Conservation (phyloP, 2,329 filamentous ascomycete species). For the Aspergillus sergii region DNA sequence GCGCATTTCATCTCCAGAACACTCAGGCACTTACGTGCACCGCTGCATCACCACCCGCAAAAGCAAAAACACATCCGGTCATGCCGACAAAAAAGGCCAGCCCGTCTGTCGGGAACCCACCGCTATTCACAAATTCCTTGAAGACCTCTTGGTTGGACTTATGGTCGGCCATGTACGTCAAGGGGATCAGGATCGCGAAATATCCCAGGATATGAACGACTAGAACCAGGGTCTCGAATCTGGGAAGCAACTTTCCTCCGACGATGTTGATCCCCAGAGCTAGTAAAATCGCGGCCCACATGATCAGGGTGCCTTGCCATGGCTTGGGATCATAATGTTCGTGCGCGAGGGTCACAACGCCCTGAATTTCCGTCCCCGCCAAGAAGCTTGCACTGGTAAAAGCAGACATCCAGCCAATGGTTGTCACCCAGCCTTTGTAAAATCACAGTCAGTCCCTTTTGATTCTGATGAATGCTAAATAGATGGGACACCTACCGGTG, state of each 20-base stretch:
- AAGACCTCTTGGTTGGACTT: slow-evolving; percentile 49
- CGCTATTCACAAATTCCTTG: slow-evolving; percentile 51
- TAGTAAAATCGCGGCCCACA: slow-evolving; percentile 47
- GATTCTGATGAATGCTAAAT: not conserved
- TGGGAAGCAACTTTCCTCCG: slow-evolving; percentile 46
- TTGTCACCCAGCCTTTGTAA: slow-evolving; percentile 41
- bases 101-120: slow-evolving; percentile 45
- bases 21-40: slow-evolving; percentile 36
- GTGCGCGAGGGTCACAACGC: slow-evolving; percentile 41
- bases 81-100: slow-evolving; percentile 46
- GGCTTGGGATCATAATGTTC: slow-evolving; percentile 39
- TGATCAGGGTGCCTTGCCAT: slow-evolving; percentile 56
- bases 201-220: slow-evolving; percentile 56
- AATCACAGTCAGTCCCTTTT: not conserved
- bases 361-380: slow-evolving; percentile 40
- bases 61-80: slow-evolving; percentile 39
- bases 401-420: slow-evolving; percentile 47
- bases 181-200: slow-evolving; percentile 54
- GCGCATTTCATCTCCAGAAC: not conserved
- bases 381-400: slow-evolving; percentile 40
- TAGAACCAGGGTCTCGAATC: slow-evolving; percentile 52
- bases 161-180: slow-evolving; percentile 47
- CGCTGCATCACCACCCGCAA: slow-evolving; percentile 41
- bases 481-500: slow-evolving; percentile 25
- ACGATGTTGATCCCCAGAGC: slow-evolving; percentile 48